phyloP scores from a whole-genome alignment of 768 basidiomycete genomes.

The Tylopilus felleus region DNA sequence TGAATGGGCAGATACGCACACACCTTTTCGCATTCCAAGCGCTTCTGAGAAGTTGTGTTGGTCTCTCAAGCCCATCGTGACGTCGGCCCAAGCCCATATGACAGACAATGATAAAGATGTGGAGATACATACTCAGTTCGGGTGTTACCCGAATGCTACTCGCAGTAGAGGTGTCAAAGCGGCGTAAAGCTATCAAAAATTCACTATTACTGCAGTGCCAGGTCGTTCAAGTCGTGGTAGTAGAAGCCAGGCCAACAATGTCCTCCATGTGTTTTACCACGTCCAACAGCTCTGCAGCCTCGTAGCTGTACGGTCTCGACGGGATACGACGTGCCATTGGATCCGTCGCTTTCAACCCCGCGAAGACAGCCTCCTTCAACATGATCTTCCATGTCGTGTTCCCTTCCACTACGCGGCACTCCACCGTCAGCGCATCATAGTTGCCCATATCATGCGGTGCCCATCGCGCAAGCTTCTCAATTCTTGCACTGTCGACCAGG shows the following conservation, averaged over 20 bases:
- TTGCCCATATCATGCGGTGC: neutral
- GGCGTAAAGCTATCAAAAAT: no score
- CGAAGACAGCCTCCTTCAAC: conserved; percentile 12
- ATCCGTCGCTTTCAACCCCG: conserved; percentile 8
- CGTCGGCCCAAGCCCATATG: no score
- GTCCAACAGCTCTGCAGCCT: conserved; percentile 11
- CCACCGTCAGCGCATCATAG: conserved; percentile 16
- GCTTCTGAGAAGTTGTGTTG: conserved; percentile 88
- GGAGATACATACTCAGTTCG: no score
- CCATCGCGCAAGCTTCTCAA: conserved; percentile 17
- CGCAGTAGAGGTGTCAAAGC: no score
- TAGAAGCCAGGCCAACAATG: conserved; percentile 6
- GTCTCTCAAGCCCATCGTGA: no score
- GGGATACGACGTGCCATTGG: conserved; percentile 7
- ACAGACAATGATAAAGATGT: no score
- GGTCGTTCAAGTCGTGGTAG: no score
- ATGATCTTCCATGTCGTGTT: conserved; percentile 12
- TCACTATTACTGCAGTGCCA: no score
- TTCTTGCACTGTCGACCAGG: conserved; percentile 11
- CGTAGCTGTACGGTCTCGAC: conserved; percentile 14
- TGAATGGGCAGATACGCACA: conserved; percentile 8
- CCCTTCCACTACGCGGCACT: conserved; percentile 12
- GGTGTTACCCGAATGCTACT: no score
- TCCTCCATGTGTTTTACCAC: conserved; percentile 15
- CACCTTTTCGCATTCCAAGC: conserved; percentile 88